Evolutionary conservation across 2,329 filamentous ascomycete genomes (phyloP).

Genomic region (Helotiales sp.): DNA sequence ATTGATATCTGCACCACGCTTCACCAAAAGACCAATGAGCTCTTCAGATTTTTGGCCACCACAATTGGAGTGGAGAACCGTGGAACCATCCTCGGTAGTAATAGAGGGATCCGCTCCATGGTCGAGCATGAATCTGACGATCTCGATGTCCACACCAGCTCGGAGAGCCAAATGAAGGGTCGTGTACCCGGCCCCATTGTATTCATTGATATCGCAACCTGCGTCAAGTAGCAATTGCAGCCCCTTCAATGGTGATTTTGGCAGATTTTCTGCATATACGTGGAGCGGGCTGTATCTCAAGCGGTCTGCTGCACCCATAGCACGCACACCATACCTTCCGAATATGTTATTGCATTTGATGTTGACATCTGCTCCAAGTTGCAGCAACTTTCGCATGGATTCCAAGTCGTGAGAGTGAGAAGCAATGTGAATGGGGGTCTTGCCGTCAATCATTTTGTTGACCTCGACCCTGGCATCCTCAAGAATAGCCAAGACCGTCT

Average conservation of each 20-base stretch:
- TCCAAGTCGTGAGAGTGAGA: not conserved
- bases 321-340: not conserved
- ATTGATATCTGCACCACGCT: slow-evolving; percentile 7
- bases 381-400: not conserved
- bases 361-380: not conserved
- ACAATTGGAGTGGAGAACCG: slow-evolving; percentile 5
- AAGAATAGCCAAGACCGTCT: not conserved
- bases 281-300: not conserved
- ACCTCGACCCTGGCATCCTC: not conserved
- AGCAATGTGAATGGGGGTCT: not conserved
- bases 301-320: not conserved
- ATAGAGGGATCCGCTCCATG: slow-evolving; percentile 37
- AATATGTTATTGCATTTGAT: not conserved
- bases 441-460: not conserved
- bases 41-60: not conserved
- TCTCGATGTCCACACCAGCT: no score
- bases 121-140: not conserved
- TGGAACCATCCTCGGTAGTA: slow-evolving; percentile 23
- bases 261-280: not conserved
- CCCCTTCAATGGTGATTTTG: not conserved
- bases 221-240: slow-evolving; percentile 3
- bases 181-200: not conserved
- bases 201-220: slow-evolving; percentile 12
- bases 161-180: not conserved
- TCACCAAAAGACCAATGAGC: not conserved